Evolutionary conservation across 306 rosid species (phyloP), one percentile per base, ranked within the genome.

Genomic region (Begonia fuchsioides): DNA sequence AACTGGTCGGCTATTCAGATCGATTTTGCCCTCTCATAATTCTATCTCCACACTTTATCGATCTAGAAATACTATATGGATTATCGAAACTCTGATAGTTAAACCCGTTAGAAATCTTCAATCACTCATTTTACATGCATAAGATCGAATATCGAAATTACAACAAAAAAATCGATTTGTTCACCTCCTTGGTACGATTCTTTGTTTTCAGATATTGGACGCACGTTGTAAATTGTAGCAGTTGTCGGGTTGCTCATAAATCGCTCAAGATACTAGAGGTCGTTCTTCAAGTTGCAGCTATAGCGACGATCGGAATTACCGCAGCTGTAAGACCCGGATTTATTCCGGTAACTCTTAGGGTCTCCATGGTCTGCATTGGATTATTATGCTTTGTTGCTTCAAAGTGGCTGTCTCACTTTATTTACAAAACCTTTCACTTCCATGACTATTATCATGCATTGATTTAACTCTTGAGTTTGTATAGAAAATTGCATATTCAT

Each of bases 171-270:
- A 26, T 5, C 35, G 35, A 26, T 6, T 26, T 26, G 5, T 26
- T 26, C 3, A 26, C 2, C 7, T 26, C 35, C 35, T 26, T 8
- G 35, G 5, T 26, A 41, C 6, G 13, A 41, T 41, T 10, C n/a
- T n/a, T 41, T 41, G 14, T 63, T 38, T 38, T 53, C 79, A 83
- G 96, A 79, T 90, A 90, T 62, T 58, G 85, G 87, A 63, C 79
- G 15, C 97, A 90, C 53, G 94, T 81, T 63, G 82, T 78, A 57
- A 84, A 79, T 65, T 90, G 97, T 72, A 41, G 61, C 60, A 90
- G 97, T 60, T 90, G 97, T 69, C 76, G 20, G 41, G 59, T 49
- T 12, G 95, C 87, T 10, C 61, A 84, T 44, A 85, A 81, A 67
- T 71, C 77, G 47, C 78, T 90, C 11, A 77, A 73, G 12, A 76